Conservation (phyloP, 2,329 filamentous ascomycete genomes). For the Aspergillus sp. region DNA sequence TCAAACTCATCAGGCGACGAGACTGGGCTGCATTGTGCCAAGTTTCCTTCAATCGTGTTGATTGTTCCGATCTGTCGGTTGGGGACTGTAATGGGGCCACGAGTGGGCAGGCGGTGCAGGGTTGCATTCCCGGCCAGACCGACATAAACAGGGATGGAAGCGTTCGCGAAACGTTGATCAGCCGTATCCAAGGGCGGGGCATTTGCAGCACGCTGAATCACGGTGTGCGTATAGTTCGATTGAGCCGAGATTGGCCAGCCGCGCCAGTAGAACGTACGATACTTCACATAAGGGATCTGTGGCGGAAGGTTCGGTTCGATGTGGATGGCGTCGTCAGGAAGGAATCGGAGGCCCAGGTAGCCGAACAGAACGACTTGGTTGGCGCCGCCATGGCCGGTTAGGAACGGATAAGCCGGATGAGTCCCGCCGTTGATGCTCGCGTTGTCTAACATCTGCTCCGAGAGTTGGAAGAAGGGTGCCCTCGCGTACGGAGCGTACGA, state of each 20-base stretch:
- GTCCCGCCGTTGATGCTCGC: slow-evolving; percentile 65
- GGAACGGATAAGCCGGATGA: slow-evolving; percentile 71
- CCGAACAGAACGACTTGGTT: slow-evolving; percentile 71
- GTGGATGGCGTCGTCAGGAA: slow-evolving; percentile 62
- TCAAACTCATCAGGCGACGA: slow-evolving; percentile 53
- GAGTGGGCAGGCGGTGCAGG: slow-evolving; percentile 52
- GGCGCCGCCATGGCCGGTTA: slow-evolving; percentile 72
- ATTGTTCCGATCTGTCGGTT: slow-evolving; percentile 63
- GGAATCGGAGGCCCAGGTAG: slow-evolving; percentile 67
- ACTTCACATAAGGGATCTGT: slow-evolving; percentile 64
- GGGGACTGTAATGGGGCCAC: slow-evolving; percentile 57
- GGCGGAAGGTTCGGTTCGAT: slow-evolving; percentile 68
- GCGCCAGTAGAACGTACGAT: slow-evolving; percentile 69
- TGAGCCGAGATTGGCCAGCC: slow-evolving; percentile 66
- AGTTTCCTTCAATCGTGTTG: slow-evolving; percentile 62
- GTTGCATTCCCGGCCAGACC: slow-evolving; percentile 50
- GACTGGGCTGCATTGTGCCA: slow-evolving; percentile 67
- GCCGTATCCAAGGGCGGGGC: slow-evolving; percentile 54
- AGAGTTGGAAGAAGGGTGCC: slow-evolving; percentile 72
- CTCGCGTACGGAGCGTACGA: slow-evolving; percentile 67
- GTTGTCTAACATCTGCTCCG: slow-evolving; percentile 69
- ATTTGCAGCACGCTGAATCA: slow-evolving; percentile 57
- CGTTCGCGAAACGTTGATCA: slow-evolving; percentile 58
- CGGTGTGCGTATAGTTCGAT: slow-evolving; percentile 69
- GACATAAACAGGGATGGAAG: slow-evolving; percentile 63